These are phyloP conservation scores for Rheum nobile DNA, from an alignment of 148 eudicot genomes.

Conservation along the genomic window DNA sequence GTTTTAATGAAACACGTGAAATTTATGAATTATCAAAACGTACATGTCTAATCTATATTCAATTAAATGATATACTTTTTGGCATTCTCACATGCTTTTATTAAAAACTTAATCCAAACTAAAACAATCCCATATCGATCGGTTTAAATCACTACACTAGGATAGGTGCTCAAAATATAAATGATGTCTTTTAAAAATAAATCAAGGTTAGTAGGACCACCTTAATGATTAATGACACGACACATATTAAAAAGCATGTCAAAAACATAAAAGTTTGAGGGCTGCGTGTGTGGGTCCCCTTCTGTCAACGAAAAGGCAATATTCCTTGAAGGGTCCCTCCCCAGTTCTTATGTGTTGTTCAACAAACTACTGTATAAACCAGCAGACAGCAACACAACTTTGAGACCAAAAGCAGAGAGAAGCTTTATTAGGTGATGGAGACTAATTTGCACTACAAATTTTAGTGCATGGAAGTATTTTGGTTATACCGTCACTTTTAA, in stretches of 20 bases:
- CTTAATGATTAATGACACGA: background rate
- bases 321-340: background rate
- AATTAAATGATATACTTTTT: too few relatives aligned
- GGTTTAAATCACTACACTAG: too few relatives aligned
- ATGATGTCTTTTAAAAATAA: background rate
- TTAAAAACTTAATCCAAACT: too few relatives aligned
- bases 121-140: too few relatives aligned
- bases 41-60: too few relatives aligned
- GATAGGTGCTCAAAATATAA: too few relatives aligned
- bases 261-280: background rate
- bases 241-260: background rate
- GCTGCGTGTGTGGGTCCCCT: background rate
- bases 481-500: too few relatives aligned
- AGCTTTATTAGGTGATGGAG: background rate
- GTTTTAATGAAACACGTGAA: too few relatives aligned
- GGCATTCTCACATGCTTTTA: too few relatives aligned
- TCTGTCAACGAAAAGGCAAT: background rate
- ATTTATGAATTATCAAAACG: too few relatives aligned
- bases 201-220: background rate
- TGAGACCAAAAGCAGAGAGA: constrained; percentile 1
- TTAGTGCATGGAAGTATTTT: background rate
- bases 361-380: background rate
- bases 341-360: constrained; percentile 2
- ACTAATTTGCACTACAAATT: background rate
- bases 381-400: background rate